A percentile compares a stretch with the other conserved stretches of the same genome.
Evolutionary conservation across 306 rosid species (phyloP).

Genomic region (Trifolium fragiferum): DNA sequence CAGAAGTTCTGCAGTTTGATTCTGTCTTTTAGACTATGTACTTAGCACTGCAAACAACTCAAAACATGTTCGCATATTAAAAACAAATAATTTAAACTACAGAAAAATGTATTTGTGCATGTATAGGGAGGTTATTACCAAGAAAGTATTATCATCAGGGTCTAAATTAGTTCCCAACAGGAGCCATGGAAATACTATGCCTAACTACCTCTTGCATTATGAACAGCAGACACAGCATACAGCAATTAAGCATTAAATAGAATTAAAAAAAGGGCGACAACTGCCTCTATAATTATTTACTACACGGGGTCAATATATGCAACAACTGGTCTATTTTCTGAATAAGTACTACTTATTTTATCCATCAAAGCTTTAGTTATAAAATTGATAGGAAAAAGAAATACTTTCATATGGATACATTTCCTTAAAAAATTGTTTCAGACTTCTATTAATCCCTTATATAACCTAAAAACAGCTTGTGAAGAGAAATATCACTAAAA

Average conservation of each 20-base stretch:
- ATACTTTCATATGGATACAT: slow-evolving; percentile 9
- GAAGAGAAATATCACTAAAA: slow-evolving; percentile 9
- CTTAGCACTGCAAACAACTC: too few species aligned
- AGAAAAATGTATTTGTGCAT: too few species aligned
- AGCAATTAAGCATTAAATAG: slow-evolving; percentile 18
- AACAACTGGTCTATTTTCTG: not conserved
- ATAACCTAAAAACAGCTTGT: slow-evolving; percentile 11
- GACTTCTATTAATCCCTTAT: slow-evolving; percentile 13
- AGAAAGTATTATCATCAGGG: not conserved
- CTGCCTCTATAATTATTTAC: slow-evolving; percentile 21
- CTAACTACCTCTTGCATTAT: slow-evolving; percentile 26
- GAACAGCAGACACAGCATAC: slow-evolving; percentile 31
- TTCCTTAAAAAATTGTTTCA: slow-evolving; percentile 18
- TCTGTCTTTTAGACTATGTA: too few species aligned
- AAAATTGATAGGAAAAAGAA: slow-evolving; percentile 14
- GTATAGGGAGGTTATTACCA: too few species aligned
- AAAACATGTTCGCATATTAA: too few species aligned
- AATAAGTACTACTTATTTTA: slow-evolving; percentile 15
- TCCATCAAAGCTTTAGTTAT: slow-evolving; percentile 1
- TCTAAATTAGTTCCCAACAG: slow-evolving; percentile 33
- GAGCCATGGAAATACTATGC: slow-evolving; percentile 36
- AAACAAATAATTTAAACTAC: too few species aligned
- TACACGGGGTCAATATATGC: not conserved
- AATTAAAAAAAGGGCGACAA: slow-evolving; percentile 28
- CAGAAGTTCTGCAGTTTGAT: too few species aligned